phyloP scores from a whole-genome alignment of 352 stramenopile genomes.

The Phytopythium chamaehyphon region DNA sequence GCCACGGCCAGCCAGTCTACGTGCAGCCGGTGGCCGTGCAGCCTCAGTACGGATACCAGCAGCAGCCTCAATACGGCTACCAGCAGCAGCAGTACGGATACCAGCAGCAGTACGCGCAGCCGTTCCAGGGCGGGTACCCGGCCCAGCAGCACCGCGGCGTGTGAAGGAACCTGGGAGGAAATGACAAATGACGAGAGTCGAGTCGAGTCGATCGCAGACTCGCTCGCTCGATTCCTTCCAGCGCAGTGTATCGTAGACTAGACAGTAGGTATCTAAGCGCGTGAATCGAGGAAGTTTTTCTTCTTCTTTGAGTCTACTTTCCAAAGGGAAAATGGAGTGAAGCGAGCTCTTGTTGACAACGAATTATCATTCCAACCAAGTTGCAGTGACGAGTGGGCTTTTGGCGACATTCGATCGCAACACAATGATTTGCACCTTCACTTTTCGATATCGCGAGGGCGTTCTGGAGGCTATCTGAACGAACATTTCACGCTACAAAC shows the following conservation, averaged over 20 bases:
- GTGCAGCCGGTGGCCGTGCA: conserved; percentile 7
- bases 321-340: too few relatives aligned
- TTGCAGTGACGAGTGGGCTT: too few relatives aligned
- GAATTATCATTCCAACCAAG: too few relatives aligned
- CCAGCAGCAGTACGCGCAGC: not conserved
- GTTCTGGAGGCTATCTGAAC: too few relatives aligned
- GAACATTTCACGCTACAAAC: too few relatives aligned
- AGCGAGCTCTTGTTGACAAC: too few relatives aligned
- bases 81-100: not conserved
- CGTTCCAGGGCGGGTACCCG: not conserved
- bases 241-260: not conserved
- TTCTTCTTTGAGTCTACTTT: too few relatives aligned
- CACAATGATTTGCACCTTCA: too few relatives aligned
- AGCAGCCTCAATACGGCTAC: not conserved
- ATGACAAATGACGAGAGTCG: not conserved
- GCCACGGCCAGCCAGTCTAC: conserved; percentile 5
- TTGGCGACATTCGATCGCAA: too few relatives aligned
- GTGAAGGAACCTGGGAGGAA: not conserved
- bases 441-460: too few relatives aligned
- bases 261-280: not conserved
- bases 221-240: not conserved
- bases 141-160: conserved; percentile 5
- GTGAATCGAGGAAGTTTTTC: too few relatives aligned
- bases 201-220: not conserved
- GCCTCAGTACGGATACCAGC: conserved; percentile 3